These are phyloP conservation scores for Phytophthora gonapodyides DNA, from an alignment of 352 stramenopile genomes.

Conservation along the genomic window DNA sequence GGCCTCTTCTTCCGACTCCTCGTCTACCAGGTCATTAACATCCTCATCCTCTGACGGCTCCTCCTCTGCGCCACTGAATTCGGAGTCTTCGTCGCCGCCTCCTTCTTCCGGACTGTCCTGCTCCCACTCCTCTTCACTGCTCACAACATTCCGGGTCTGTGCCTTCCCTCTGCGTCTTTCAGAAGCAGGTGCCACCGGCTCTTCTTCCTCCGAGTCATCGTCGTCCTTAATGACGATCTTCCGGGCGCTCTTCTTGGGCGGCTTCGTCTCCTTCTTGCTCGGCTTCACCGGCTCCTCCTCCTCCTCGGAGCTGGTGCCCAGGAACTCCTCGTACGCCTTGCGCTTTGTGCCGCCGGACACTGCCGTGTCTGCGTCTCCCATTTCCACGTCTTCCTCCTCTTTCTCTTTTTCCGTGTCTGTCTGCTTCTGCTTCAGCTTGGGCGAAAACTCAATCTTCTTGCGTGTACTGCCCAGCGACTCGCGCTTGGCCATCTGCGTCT, in stretches of 20 bases:
- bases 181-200: slow-evolving; percentile 28
- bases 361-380: slow-evolving; percentile 14
- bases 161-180: slow-evolving; percentile 34
- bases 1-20: slow-evolving; percentile 50
- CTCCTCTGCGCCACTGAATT: slow-evolving; percentile 62
- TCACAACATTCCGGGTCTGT: slow-evolving; percentile 36
- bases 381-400: slow-evolving; percentile 19
- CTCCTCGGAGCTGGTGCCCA: slow-evolving; percentile 73
- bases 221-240: slow-evolving; percentile 85
- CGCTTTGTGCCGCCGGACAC: slow-evolving; percentile 30
- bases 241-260: slow-evolving; percentile 39
- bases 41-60: slow-evolving; percentile 52
- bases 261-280: slow-evolving; percentile 32
- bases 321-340: slow-evolving; percentile 75
- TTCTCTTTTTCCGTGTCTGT: slow-evolving; percentile 8
- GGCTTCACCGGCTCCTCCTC: slow-evolving; percentile 38
- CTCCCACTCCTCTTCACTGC: slow-evolving; percentile 60
- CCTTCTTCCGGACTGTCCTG: slow-evolving; percentile 35
- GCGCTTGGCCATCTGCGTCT: slow-evolving; percentile 20
- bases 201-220: slow-evolving; percentile 69
- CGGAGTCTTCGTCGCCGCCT: slow-evolving; percentile 56
- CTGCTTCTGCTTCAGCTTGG: slow-evolving; percentile 42
- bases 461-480: slow-evolving; percentile 33
- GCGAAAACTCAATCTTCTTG: slow-evolving; percentile 81
- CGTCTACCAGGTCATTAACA: slow-evolving; percentile 46